Evolutionary conservation across 2,329 filamentous ascomycete species (phyloP), one percentile per base, ranked within the genome.

Genomic region (Lasiodiplodia theobromae): DNA sequence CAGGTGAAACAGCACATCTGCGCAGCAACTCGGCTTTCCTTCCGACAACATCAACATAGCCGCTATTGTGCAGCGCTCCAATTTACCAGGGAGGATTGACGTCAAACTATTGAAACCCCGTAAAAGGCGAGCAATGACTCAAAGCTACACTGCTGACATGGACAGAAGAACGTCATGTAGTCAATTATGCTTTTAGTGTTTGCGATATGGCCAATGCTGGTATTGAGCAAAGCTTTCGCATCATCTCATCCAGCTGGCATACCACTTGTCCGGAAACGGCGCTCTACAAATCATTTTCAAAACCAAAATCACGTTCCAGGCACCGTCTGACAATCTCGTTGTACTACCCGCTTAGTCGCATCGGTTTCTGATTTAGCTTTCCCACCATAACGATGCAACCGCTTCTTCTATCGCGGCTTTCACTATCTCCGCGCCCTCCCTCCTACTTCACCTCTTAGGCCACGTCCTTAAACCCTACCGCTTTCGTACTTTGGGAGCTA

Each of bases 1-100:
- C 44, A 47, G 44, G n/a, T 47, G 44, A 47, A 47, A 47, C 44
- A n/a, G 44, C 44, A 47, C 44, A 47, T 47, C 44, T 47, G 44
- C 21, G 8, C 44, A 47, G 44, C 44, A 21, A n/a, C 44, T 47
- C 44, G 44, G 44, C 44, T 21, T 11, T 47, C 44, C n/a, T 47
- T 47, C 44, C 44, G 21, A 47, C 44, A 47, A 47, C 44, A 47
- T 47, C 44, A 2, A 21, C 18, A 21, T 44, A n/a, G n/a, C 44
- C 44, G 44, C 44, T 47, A 47, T 47, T n/a, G n/a, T 21, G n/a
- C 21, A 47, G 44, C 44, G 44, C 18, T 40, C 38, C 14, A 16
- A 16, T 14, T 47, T 16, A 47, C 16, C 44, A 7, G 11, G 44
- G 44, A 47, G 44, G 44, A 21, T 47, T 47, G 44, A 47, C 44